These are phyloP conservation scores for Lathyrus oleraceus DNA, from an alignment of 306 rosid species.

Conservation along the genomic window DNA sequence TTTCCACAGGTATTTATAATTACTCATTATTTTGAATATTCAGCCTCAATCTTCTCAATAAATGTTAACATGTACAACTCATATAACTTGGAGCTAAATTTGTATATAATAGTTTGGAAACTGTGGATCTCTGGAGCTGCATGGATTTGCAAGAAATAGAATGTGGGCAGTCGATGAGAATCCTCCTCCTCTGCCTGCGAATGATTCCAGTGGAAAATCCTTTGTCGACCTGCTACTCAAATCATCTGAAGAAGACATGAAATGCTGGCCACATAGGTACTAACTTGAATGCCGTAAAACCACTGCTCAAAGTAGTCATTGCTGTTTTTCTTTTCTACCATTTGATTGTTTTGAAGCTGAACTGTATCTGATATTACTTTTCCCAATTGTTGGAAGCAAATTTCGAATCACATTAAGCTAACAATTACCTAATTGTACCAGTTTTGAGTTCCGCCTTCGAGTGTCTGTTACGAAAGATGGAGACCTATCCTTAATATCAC, in stretches of 20 bases:
- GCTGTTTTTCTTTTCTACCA: background rate
- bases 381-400: slow-evolving; percentile 28
- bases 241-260: slow-evolving; percentile 81
- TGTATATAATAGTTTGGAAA: slow-evolving; percentile 73
- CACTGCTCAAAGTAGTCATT: background rate
- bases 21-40: slow-evolving; percentile 19
- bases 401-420: slow-evolving; percentile 29
- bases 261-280: slow-evolving; percentile 75
- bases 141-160: slow-evolving; percentile 92
- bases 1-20: slow-evolving; percentile 85
- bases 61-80: background rate
- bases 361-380: background rate
- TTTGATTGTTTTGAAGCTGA: background rate
- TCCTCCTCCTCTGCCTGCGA: slow-evolving; percentile 60
- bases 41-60: slow-evolving; percentile 10
- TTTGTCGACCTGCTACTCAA: slow-evolving; percentile 71
- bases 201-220: slow-evolving; percentile 59
- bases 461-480: slow-evolving; percentile 66
- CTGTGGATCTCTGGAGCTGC: slow-evolving; percentile 78
- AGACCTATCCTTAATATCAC: slow-evolving; percentile 67
- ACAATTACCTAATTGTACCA: slow-evolving; percentile 38
- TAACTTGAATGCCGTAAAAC: slow-evolving; percentile 22
- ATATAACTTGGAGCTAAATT: slow-evolving; percentile 24
- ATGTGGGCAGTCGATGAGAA: slow-evolving; percentile 76
- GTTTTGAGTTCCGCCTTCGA: slow-evolving; percentile 88